Evolutionary conservation across 2,329 filamentous ascomycete species (phyloP), one percentile per base, ranked within the genome.

Genomic region (Thielaviopsis punctulata): DNA sequence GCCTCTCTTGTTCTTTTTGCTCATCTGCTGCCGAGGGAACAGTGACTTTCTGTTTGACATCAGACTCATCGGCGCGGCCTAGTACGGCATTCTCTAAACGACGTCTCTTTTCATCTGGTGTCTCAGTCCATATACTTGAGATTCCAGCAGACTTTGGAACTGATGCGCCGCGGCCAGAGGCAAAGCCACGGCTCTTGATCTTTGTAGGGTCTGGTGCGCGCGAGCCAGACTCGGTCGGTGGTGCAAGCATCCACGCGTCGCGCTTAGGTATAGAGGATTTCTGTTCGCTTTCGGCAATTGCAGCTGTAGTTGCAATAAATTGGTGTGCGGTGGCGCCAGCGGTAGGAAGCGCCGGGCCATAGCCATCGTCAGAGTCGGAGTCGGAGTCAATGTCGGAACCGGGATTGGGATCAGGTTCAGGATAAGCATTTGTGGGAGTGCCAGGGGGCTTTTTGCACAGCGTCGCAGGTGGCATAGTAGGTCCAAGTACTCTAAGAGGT

Each of bases 41-140:
- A 19, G 41, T 22, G 8, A 18, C 27, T 9, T 25, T 21, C 27
- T 51, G 22, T 24, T 43, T 30, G 2, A 67, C 67, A 57, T 65
- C 68, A 51, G 57, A 64, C n/a, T 54, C 57, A 13, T 71, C 66
- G 18, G 68, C 68, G 2, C 89, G 77, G 0, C 89, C 89, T 59
- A 95, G 75, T 10, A 94, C 84, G 51, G 92, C 79, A 63, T 94
- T 80, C 59, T 84, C 81, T 21, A 95, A 67, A 39, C 86, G 75
- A 64, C 83, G 81, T 54, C 85, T 78, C 65, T 93, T 94, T 66
- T 95, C 77, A 63, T 90, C 85, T 0, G 87, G 85, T 8, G 87
- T 95, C 65, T 96, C 90, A 0, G 86, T 89, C 90, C 90, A 96
- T 44, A 90, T 79, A 21, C 78, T 79, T 61, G 77, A 75, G 45